Percentiles rank a stretch among this genome's conserved stretches.
Conservation (phyloP, 805 yeast species). For the Metschnikowia santaceciliae region DNA sequence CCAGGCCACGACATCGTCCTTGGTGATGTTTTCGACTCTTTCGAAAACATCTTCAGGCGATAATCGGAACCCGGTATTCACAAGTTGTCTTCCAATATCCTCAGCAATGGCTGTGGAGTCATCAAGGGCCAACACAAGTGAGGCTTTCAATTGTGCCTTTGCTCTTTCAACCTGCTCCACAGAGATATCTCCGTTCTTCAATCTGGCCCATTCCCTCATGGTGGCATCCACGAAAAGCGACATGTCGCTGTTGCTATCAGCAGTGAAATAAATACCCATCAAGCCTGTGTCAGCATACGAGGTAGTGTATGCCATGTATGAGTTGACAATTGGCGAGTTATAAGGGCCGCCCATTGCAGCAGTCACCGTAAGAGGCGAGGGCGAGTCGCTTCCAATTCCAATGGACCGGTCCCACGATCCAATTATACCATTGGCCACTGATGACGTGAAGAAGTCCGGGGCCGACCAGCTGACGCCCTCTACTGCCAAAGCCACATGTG, state of each 20-base stretch:
- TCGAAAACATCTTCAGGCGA: conserved; percentile 71
- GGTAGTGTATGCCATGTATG: conserved; percentile 94
- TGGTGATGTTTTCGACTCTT: conserved; percentile 73
- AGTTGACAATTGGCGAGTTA: conserved; percentile 73
- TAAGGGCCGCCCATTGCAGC: conserved; percentile 55
- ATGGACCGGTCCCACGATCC: conserved; percentile 97
- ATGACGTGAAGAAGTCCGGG: conserved; percentile 90
- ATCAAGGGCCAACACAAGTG: conserved; percentile 81
- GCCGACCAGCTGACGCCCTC: conserved; percentile 98
- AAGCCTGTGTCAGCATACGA: conserved; percentile 96
- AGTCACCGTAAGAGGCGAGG: conserved; percentile 77
- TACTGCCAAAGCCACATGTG: conserved; percentile 91
- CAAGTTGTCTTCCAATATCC: conserved; percentile 95
- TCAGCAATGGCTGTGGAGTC: conserved; percentile 96
- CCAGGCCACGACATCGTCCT: conserved; percentile 80
- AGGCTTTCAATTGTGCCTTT: conserved; percentile 91
- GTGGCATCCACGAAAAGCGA: conserved; percentile 70
- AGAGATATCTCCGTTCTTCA: conserved; percentile 71
- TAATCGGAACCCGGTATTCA: conserved; percentile 81
- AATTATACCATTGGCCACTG: conserved; percentile 93
- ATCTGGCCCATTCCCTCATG: conserved; percentile 82
- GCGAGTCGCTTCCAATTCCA: conserved; percentile 78
- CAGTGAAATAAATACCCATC: conserved; percentile 93
- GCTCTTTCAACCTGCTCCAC: conserved; percentile 90
- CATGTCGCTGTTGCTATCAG: conserved; percentile 69